Conservation (phyloP, 2,329 filamentous ascomycete genomes). For the Nannizzia gypsea region DNA sequence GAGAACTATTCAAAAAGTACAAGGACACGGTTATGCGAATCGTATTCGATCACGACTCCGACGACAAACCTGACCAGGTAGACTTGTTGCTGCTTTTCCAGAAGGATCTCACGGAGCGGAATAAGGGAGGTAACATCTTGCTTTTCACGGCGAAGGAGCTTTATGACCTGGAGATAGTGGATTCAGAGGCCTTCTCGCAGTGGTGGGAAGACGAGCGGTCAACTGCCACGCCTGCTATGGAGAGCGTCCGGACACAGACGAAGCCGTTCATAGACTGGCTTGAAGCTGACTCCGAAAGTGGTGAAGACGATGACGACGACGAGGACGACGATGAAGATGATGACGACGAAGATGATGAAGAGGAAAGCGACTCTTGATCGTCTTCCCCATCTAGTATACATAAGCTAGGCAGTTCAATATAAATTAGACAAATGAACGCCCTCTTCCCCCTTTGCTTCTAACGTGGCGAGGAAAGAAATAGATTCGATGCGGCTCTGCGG, state of each 20-base stretch:
- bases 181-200: slow-evolving; percentile 73
- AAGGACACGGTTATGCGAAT: slow-evolving; percentile 49
- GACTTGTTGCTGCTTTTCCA: slow-evolving; percentile 77
- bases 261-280: slow-evolving; percentile 73
- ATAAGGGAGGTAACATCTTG: slow-evolving; percentile 56
- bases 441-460: not conserved
- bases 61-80: slow-evolving; percentile 57
- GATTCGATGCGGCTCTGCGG: not conserved
- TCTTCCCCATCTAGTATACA: too few relatives aligned
- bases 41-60: slow-evolving; percentile 45
- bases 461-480: not conserved
- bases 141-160: slow-evolving; percentile 72
- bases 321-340: slow-evolving; percentile 42
- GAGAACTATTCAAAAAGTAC: slow-evolving; percentile 51
- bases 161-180: slow-evolving; percentile 70
- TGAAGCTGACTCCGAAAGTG: slow-evolving; percentile 60
- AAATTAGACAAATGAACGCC: not conserved
- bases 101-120: slow-evolving; percentile 57
- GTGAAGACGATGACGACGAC: slow-evolving; percentile 55
- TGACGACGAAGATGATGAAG: slow-evolving; percentile 10
- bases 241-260: slow-evolving; percentile 59
- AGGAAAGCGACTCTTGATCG: slow-evolving; percentile 1
- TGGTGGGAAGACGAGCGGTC: slow-evolving; percentile 79
- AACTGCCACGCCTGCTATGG: slow-evolving; percentile 55
- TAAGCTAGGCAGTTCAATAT: not conserved